A percentile compares a stretch with the other conserved stretches of the same genome.
Conservation (phyloP, 2,329 filamentous ascomycete species). For the Penicillium palitans region DNA sequence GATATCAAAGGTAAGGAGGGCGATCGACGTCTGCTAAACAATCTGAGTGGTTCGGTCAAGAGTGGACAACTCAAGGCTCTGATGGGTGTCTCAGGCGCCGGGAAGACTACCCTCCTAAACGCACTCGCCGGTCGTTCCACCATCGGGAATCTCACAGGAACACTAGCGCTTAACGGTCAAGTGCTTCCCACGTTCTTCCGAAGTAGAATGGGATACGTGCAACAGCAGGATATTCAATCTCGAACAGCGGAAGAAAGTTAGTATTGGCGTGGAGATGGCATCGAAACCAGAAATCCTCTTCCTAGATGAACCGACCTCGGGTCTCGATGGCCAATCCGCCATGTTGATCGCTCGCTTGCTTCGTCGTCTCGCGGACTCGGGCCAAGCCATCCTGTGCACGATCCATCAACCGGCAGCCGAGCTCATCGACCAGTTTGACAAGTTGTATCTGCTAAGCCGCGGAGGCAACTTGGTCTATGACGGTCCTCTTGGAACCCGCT, state of each 20-base stretch:
- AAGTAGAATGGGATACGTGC: not conserved
- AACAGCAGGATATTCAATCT: not conserved
- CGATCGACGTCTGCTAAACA: slow-evolving; percentile 35
- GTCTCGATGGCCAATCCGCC: not conserved
- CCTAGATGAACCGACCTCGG: not conserved
- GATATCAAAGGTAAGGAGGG: not conserved
- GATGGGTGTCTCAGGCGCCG: slow-evolving; percentile 59
- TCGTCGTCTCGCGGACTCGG: not conserved
- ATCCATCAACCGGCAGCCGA: not conserved
- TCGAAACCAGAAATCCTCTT: not conserved
- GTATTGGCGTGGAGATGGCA: not conserved
- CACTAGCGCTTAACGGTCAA: not conserved
- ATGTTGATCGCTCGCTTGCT: not conserved
- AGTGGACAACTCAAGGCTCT: slow-evolving; percentile 48
- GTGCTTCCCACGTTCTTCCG: not conserved
- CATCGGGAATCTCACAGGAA: not conserved
- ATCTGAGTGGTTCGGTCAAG: slow-evolving; percentile 46
- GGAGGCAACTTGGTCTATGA: not conserved
- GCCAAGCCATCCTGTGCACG: not conserved
- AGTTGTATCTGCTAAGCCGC: not conserved
- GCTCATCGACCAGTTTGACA: not conserved
- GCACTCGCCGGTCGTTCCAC: slow-evolving; percentile 1
- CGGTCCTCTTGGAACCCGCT: not conserved
- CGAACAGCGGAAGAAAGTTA: not conserved
- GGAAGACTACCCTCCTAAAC: slow-evolving; percentile 53